These are phyloP conservation scores for Umbelopsis ramanniana DNA, from an alignment of 192 early-diverging fungal genomes.

Conservation along the genomic window DNA sequence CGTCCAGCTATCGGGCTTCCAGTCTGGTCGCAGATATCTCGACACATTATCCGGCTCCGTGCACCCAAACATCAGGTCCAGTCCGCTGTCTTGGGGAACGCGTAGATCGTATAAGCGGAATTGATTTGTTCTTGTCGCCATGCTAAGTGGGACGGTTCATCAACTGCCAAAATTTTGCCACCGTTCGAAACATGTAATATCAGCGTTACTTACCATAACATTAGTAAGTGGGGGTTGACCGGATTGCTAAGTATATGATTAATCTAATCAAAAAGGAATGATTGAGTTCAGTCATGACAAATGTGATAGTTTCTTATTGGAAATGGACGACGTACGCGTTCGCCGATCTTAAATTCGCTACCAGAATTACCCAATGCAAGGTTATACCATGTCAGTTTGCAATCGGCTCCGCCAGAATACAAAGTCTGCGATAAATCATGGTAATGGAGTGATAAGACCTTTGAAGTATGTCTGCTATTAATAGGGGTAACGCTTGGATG, in stretches of 20 bases:
- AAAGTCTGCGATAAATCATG: neutral
- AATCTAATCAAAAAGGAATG: neutral
- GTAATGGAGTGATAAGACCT: neutral
- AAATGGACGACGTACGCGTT: neutral
- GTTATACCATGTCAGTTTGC: conserved; percentile 3
- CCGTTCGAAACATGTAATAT: neutral
- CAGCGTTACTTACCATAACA: neutral
- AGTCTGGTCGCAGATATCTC: conserved; percentile 2
- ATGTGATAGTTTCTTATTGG: neutral
- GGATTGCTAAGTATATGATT: neutral
- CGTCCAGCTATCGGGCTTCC: conserved; percentile 12
- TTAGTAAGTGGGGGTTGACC: conserved; percentile 2
- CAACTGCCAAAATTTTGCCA: neutral
- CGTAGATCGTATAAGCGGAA: conserved; percentile 7
- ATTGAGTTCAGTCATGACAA: neutral
- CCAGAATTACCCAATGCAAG: neutral
- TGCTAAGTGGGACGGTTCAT: neutral
- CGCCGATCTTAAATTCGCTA: neutral
- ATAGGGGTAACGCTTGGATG: neutral
- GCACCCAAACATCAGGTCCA: neutral
- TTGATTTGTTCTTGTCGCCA: neutral
- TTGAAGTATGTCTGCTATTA: neutral
- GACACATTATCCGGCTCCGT: neutral
- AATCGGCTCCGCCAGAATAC: neutral
- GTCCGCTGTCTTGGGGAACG: neutral